Base-by-base conservation (phyloP, 805 yeast genomes). In the Yarrowia porcina region DNA sequence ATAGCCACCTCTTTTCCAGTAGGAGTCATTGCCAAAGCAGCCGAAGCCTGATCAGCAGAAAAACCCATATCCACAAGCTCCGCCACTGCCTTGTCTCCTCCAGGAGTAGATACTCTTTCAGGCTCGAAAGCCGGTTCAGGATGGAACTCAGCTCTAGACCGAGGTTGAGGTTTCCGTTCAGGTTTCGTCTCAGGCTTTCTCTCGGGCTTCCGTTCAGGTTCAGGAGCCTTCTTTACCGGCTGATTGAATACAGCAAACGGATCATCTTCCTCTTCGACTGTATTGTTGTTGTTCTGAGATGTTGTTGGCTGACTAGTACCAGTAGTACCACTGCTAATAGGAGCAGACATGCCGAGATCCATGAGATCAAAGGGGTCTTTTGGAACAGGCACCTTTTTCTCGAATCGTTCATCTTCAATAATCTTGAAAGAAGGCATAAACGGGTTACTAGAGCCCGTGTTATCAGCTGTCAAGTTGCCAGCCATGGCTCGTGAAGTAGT, bases 51-150 rank as follows among this genome's bases (percentile, higher is more conserved):
- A 1, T 83, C 85, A 0, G 81, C 75, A 0, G 86, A 73, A 69
- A 90, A 90, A 2, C 96, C 96, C 84, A 90, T 90, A 64, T 89
- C 94, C 2, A 88, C 73, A 44, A 89, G 76, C 67, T 84, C 88
- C 0, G 93, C 93, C 17, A 89, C 70, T 1, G 83, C 78, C 28
- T 64, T 65, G 42, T 69, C 72, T 17, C 67, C 27, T 2, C 66
- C 67, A 30, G 69, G 65, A 5, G 32, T 45, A 8, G 47, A 32
- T 7, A 35, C 11, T 15, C 27, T 30, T 13, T 33, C 61, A 23
- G 35, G 30, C 13, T 30, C 36, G 32, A 9, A 21, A 4, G 20
- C 36, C 21, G 63, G 30, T 28, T 61, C 21, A 12, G 30, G 30
- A 45, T 60, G 45, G n/a, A 45, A 30, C 13, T 45, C 52, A 9